Evolutionary conservation across 2,329 filamentous ascomycete species (phyloP).

Genomic region (Ophiostoma australiae): DNA sequence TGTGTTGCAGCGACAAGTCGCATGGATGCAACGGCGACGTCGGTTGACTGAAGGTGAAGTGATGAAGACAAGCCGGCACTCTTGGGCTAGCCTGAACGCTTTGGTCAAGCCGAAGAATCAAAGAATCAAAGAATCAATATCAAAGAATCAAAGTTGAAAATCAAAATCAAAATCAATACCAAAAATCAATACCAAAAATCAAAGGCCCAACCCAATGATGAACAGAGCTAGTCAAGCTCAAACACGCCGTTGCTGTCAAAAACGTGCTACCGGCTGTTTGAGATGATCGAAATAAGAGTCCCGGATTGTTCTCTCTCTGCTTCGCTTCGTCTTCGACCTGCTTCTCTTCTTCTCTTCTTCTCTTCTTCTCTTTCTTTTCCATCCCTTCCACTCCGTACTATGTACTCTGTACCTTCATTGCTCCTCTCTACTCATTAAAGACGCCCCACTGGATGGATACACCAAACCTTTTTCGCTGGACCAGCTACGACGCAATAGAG

Average conservation of each 20-base stretch:
- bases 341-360: background rate
- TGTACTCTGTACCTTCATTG: too few species aligned
- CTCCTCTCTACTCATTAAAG: conserved; percentile 2
- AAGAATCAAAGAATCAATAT: background rate
- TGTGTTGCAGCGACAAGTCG: background rate
- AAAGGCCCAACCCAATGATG: background rate
- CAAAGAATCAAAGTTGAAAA: background rate
- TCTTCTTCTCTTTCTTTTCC: background rate
- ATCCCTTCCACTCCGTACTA: too few species aligned
- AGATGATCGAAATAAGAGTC: background rate
- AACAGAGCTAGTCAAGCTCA: background rate
- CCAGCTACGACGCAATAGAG: background rate
- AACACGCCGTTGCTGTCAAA: conserved; percentile 10
- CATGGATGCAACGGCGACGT: background rate
- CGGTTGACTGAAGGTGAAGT: background rate
- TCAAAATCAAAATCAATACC: too few species aligned
- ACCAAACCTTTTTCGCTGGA: conserved; percentile 10
- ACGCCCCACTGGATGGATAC: background rate
- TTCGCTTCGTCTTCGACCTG: background rate
- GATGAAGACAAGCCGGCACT: background rate
- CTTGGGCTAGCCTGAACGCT: background rate
- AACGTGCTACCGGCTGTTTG: background rate
- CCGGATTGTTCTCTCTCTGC: background rate
- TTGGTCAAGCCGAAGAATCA: background rate
- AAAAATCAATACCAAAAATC: background rate